Base-by-base conservation (phyloP, 257 asterid genomes). In the Nicotiana undulata region DNA sequence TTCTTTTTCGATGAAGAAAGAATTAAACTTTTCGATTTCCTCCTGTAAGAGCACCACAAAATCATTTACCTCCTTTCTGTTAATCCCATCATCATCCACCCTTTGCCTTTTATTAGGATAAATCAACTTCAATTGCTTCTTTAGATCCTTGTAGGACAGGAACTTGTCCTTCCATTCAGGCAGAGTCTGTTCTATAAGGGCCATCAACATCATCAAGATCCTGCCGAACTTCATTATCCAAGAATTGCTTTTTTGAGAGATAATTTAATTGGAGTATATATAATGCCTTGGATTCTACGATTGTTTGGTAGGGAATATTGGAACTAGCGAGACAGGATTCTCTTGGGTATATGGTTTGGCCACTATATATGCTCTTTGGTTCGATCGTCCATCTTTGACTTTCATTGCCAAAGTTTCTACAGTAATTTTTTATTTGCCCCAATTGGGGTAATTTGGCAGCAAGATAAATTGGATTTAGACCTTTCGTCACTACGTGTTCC, bases 111-210 rank as follows among this genome's bases (percentile, higher is more conserved):
- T 83, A 76, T 81, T 70, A 67, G 88, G 85, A 53, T 85, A 79
- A 4, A 87, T 85, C 49, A 83, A 51, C 28, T 81, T 87, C 64
- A 87, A 80, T 82, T 83, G 85, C 51, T 83, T 75, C 81, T 87
- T 87, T 64, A 87, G 59, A 46, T 81, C 85, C 75, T 87, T 87
- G 81, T 87, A 85, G 6, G 79, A 81, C 75, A 85, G 80, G 46
- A 87, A 87, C 72, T 85, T 81, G 66, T 76, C 87, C 60, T 55
- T 63, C 88, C 88, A 87, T 32, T 85, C 86, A 8, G 88, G 90
- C 5, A 83, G 37, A 2, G 83, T 81, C 31, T 81, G 84, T 53
- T 87, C 88, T 11, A 87, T 87, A 65, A 64, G 60, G 17, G 75
- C 52, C 52, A 79, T n/a, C 52, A 66, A 34, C 28, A 66, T 66